These are phyloP conservation scores for Physcomitrium patens DNA, from an alignment of 225 moss, liverwort and hornwort genomes.

Conservation along the genomic window DNA sequence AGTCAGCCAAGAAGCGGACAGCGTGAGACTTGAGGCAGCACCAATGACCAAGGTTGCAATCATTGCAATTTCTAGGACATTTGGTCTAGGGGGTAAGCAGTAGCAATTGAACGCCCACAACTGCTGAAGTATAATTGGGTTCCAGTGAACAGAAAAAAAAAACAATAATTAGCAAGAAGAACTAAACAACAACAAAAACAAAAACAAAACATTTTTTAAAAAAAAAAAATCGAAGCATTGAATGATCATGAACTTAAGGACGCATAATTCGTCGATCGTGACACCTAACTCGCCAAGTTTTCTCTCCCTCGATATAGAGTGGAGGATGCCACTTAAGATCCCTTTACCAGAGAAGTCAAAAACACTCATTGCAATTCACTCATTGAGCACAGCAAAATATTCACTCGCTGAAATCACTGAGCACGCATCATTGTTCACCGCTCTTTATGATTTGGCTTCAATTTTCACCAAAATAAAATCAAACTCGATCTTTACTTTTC, in stretches of 20 bases:
- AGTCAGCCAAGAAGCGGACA: conserved; percentile 13
- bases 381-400: conserved; percentile 13
- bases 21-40: conserved; percentile 10
- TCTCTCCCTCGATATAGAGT: conserved; percentile 2
- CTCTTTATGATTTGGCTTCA: too few relatives aligned
- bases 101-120: conserved; percentile 16
- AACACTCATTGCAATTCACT: conserved; percentile 1
- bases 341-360: background rate
- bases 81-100: conserved; percentile 4
- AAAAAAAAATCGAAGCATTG: background rate
- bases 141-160: background rate
- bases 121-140: background rate
- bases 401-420: background rate
- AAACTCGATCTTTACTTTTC: too few relatives aligned
- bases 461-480: too few relatives aligned
- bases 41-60: conserved; percentile 9
- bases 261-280: background rate
- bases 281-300: conserved; percentile 2
- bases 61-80: background rate
- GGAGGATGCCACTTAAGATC: background rate
- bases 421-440: too few relatives aligned
- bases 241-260: background rate
- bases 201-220: background rate
- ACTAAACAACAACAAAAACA: conserved; percentile 8
- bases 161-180: background rate